A percentile compares a stretch with the other conserved stretches of the same genome.
These are phyloP conservation scores for Sugiyamaella grinbergsii DNA, from an alignment of 1,139 yeast species.

Conservation along the genomic window DNA sequence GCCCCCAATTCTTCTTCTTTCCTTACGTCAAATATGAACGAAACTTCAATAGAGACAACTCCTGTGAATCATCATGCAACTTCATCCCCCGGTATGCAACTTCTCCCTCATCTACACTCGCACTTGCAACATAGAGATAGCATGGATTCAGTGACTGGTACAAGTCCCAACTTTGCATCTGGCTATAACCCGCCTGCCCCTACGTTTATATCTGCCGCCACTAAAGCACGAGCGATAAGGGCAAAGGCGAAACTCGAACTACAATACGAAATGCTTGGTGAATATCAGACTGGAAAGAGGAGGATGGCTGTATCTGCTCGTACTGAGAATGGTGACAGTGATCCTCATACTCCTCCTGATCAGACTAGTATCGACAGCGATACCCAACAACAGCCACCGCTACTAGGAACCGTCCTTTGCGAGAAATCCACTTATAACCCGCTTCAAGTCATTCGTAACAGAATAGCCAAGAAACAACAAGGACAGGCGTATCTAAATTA, in stretches of 20 bases:
- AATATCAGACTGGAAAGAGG: constrained; percentile 37
- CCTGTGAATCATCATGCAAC: not conserved
- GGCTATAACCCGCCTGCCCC: constrained; percentile 12
- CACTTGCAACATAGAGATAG: not conserved
- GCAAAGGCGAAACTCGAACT: constrained; percentile 55
- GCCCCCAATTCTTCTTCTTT: not conserved
- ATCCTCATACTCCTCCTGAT: not conserved
- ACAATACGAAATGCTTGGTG: constrained; percentile 53
- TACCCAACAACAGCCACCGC: not conserved
- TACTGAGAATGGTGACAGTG: not conserved
- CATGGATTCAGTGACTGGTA: constrained; percentile 8
- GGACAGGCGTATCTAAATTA: constrained; percentile 20
- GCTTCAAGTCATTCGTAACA: constrained; percentile 71
- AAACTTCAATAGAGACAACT: not conserved
- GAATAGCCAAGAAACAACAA: constrained; percentile 43
- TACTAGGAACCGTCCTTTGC: constrained; percentile 10
- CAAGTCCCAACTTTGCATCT: not conserved
- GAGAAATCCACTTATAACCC: constrained; percentile 59
- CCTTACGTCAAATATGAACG: not conserved
- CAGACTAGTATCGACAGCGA: not conserved
- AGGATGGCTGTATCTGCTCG: constrained; percentile 1
- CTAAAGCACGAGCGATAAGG: constrained; percentile 55
- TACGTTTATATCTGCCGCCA: constrained; percentile 35
- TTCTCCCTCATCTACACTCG: not conserved
- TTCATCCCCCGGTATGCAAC: not conserved